A percentile compares a stretch with the other conserved stretches of the same genome.
Evolutionary conservation across 2,329 filamentous ascomycete genomes (phyloP).

Genomic region (Simplicillium sp.): DNA sequence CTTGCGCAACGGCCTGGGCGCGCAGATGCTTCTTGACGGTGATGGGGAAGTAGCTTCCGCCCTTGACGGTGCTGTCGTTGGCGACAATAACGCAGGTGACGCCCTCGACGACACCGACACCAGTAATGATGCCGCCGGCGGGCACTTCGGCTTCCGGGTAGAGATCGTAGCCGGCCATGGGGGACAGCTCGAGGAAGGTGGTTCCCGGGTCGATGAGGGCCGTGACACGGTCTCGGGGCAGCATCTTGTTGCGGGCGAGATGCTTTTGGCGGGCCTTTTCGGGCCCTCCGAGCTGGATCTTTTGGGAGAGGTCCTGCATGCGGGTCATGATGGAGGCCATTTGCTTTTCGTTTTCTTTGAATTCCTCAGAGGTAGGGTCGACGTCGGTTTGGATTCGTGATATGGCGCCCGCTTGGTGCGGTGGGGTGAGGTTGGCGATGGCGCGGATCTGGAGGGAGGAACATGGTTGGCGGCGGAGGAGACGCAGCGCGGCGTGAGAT

Average conservation of each 20-base stretch:
- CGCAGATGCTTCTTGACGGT: slow-evolving; percentile 96
- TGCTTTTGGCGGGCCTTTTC: slow-evolving; percentile 83
- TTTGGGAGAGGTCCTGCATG: slow-evolving; percentile 60
- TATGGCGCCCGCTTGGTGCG: slow-evolving; percentile 73
- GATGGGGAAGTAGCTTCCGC: slow-evolving; percentile 92
- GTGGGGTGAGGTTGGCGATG: slow-evolving; percentile 69
- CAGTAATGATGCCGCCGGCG: slow-evolving; percentile 84
- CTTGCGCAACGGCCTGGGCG: slow-evolving; percentile 80
- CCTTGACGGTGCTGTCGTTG: slow-evolving; percentile 96
- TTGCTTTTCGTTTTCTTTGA: slow-evolving; percentile 67
- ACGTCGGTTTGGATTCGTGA: slow-evolving; percentile 69
- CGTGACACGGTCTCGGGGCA: slow-evolving; percentile 80
- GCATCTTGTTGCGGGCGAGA: slow-evolving; percentile 81
- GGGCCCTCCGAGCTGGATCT: slow-evolving; percentile 66
- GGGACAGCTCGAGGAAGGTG: slow-evolving; percentile 85
- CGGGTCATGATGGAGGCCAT: slow-evolving; percentile 66
- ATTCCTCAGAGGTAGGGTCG: slow-evolving; percentile 69
- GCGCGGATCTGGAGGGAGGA: slow-evolving; percentile 22
- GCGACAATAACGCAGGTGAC: slow-evolving; percentile 89
- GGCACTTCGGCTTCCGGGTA: slow-evolving; percentile 85
- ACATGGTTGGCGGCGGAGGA: slow-evolving; percentile 21
- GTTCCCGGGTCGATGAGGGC: slow-evolving; percentile 83
- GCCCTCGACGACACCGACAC: slow-evolving; percentile 81
- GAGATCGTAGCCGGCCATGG: slow-evolving; percentile 78
- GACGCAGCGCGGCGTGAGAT: slow-evolving; percentile 32